These are phyloP conservation scores for Cubamyces sp. DNA, from an alignment of 768 basidiomycete species.

Conservation along the genomic window DNA sequence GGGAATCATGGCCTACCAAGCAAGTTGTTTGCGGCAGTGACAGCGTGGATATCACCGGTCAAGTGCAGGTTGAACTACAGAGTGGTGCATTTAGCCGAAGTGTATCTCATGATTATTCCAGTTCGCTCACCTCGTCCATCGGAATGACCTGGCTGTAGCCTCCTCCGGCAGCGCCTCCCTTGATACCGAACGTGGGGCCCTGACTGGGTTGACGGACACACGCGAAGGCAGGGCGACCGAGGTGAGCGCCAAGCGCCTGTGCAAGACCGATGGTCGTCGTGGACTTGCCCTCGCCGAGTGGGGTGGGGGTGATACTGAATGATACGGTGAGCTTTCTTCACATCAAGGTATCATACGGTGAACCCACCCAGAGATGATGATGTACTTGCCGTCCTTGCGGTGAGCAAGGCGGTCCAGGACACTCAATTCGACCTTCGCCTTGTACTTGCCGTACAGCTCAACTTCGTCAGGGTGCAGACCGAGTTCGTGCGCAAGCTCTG, in stretches of 20 bases:
- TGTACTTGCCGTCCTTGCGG: constrained; percentile 93
- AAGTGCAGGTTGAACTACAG: constrained; percentile 90
- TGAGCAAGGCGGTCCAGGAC: constrained; percentile 83
- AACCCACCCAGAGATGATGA: constrained; percentile 85
- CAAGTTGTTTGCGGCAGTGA: constrained; percentile 96
- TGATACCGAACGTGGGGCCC: constrained; percentile 98
- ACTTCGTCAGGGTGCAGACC: constrained; percentile 86
- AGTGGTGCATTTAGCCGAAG: too few species aligned
- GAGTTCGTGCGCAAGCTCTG: constrained; percentile 84
- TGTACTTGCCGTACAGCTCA: constrained; percentile 94
- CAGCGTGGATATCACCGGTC: constrained; percentile 97
- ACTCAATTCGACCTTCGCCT: constrained; percentile 94
- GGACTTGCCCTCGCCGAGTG: constrained; percentile 97
- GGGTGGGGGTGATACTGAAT: constrained; percentile 89
- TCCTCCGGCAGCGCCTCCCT: constrained; percentile 97
- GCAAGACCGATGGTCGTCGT: constrained; percentile 97
- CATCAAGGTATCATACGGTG: not conserved
- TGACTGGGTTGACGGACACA: constrained; percentile 98
- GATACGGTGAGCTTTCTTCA: not conserved
- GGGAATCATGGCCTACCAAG: constrained; percentile 56
- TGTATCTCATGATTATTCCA: too few species aligned
- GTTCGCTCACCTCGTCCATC: constrained; percentile 83
- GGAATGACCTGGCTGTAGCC: constrained; percentile 99
- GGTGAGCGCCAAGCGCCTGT: constrained; percentile 94
- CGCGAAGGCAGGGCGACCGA: constrained; percentile 90